Percentiles rank a stretch among this genome's conserved stretches.
Conservation (phyloP, 768 basidiomycete species). For the Agaricus sinodeliciosus region DNA sequence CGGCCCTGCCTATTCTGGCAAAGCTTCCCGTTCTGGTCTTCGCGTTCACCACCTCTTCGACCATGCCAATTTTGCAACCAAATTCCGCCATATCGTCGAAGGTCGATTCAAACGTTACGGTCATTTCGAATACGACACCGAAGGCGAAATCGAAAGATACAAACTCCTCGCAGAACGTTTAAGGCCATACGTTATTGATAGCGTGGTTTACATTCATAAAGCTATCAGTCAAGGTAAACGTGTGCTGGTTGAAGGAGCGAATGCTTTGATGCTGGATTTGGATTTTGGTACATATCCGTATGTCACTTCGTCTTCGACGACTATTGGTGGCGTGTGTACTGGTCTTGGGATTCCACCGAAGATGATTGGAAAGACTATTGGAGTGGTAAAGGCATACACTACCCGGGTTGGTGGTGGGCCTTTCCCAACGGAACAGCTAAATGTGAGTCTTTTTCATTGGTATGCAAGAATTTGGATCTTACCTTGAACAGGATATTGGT, state of each 20-base stretch:
- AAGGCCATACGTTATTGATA: slow-evolving; percentile 85
- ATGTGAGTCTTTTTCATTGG: slow-evolving; percentile 40
- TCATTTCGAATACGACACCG: slow-evolving; percentile 96
- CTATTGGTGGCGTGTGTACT: slow-evolving; percentile 93
- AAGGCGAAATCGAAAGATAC: slow-evolving; percentile 91
- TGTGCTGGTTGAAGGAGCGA: slow-evolving; percentile 94
- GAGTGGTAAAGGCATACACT: slow-evolving; percentile 97
- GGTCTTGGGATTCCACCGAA: slow-evolving; percentile 96
- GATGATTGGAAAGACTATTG: slow-evolving; percentile 78
- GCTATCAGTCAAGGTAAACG: slow-evolving; percentile 71
- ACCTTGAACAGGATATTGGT: slow-evolving; percentile 56
- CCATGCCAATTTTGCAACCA: slow-evolving; percentile 72
- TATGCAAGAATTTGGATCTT: neutral
- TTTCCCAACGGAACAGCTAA: slow-evolving; percentile 93
- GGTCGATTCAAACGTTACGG: slow-evolving; percentile 98
- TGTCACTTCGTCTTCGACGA: slow-evolving; percentile 92
- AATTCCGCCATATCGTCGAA: slow-evolving; percentile 94
- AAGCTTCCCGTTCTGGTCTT: slow-evolving; percentile 93
- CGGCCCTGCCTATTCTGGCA: slow-evolving; percentile 96
- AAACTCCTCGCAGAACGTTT: slow-evolving; percentile 82
- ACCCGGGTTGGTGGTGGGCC: slow-evolving; percentile 98
- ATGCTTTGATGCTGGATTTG: slow-evolving; percentile 96
- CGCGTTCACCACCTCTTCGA: slow-evolving; percentile 97
- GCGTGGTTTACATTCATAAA: slow-evolving; percentile 76
- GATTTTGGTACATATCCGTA: slow-evolving; percentile 98